Conservation (phyloP, 2,329 filamentous ascomycete genomes). For the Alternaria incomplexa region DNA sequence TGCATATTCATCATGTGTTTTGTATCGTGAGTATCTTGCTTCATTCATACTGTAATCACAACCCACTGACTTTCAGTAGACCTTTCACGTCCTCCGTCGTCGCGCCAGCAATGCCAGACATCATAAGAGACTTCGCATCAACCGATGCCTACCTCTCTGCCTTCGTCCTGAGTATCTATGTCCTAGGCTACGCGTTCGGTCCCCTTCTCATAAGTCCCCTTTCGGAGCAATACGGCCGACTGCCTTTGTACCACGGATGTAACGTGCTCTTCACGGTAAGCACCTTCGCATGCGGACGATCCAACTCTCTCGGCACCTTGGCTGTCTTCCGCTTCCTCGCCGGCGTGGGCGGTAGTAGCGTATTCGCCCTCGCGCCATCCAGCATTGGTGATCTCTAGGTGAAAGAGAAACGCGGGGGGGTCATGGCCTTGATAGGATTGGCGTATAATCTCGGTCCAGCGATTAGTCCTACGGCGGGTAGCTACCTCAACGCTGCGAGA, state of each 20-base stretch:
- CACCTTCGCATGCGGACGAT: slow-evolving; percentile 59
- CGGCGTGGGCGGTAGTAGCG: slow-evolving; percentile 22
- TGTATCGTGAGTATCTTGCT: neutral
- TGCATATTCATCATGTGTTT: slow-evolving; percentile 38
- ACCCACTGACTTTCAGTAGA: neutral
- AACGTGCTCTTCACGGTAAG: slow-evolving; percentile 66
- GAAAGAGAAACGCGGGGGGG: slow-evolving; percentile 23
- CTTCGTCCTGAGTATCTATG: slow-evolving; percentile 32
- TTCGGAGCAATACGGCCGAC: slow-evolving; percentile 35
- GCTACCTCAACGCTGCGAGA: slow-evolving; percentile 15
- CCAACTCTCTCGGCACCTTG: slow-evolving; percentile 50
- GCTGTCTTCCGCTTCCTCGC: slow-evolving; percentile 60
- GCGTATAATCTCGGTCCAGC: slow-evolving; percentile 26
- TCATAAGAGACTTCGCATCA: slow-evolving; percentile 16
- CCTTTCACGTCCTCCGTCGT: slow-evolving; percentile 35
- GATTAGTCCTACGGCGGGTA: slow-evolving; percentile 23
- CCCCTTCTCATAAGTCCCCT: slow-evolving; percentile 34
- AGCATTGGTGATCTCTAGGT: slow-evolving; percentile 31
- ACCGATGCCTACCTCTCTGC: slow-evolving; percentile 24
- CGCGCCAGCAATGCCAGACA: slow-evolving; percentile 32
- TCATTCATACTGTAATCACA: neutral
- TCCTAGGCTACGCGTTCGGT: slow-evolving; percentile 37
- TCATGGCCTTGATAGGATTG: slow-evolving; percentile 27
- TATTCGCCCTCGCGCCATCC: slow-evolving; percentile 27
- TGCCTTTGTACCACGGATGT: slow-evolving; percentile 58